phyloP scores from a whole-genome alignment of 2,329 filamentous ascomycete genomes.

The Pleoardoris graminearum region DNA sequence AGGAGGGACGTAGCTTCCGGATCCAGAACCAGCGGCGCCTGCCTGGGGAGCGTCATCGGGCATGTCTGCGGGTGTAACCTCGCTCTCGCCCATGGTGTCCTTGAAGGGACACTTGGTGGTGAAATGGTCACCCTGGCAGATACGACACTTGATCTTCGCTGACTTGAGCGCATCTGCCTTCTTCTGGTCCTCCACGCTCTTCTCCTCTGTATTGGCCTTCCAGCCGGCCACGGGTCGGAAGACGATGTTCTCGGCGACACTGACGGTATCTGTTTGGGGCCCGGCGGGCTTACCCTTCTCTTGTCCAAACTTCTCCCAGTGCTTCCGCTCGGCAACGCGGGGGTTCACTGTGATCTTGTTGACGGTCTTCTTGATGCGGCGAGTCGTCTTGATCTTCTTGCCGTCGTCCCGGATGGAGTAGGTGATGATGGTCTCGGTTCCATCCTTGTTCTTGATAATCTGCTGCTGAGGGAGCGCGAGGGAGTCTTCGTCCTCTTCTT shows the following conservation, averaged over 20 bases:
- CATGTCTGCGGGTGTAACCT: slow-evolving; percentile 51
- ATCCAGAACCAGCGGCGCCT: slow-evolving; percentile 65
- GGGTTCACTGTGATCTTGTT: slow-evolving; percentile 95
- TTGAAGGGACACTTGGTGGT: slow-evolving; percentile 99
- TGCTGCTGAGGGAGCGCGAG: slow-evolving; percentile 81
- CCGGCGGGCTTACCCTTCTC: slow-evolving; percentile 83
- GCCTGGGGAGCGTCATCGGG: slow-evolving; percentile 52
- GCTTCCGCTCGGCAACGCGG: slow-evolving; percentile 90
- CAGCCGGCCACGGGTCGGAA: slow-evolving; percentile 93
- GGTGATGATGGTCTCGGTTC: slow-evolving; percentile 92
- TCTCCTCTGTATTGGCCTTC: slow-evolving; percentile 82
- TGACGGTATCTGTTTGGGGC: slow-evolving; percentile 86
- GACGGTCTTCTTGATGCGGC: slow-evolving; percentile 88
- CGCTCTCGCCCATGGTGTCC: slow-evolving; percentile 88
- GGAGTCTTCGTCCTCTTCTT: slow-evolving; percentile 87
- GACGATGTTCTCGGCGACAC: slow-evolving; percentile 95
- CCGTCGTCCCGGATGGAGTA: slow-evolving; percentile 89
- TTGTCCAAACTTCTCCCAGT: slow-evolving; percentile 89
- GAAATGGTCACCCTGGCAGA: slow-evolving; percentile 98
- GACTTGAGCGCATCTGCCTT: slow-evolving; percentile 77
- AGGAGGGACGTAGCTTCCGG: slow-evolving; percentile 91
- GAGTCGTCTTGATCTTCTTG: slow-evolving; percentile 96
- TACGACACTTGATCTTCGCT: slow-evolving; percentile 99
- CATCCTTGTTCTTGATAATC: slow-evolving; percentile 96
- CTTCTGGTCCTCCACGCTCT: slow-evolving; percentile 72